A percentile compares a stretch with the other conserved stretches of the same genome.
Conservation (phyloP, 306 rosid genomes). For the Rubus parviflorus region DNA sequence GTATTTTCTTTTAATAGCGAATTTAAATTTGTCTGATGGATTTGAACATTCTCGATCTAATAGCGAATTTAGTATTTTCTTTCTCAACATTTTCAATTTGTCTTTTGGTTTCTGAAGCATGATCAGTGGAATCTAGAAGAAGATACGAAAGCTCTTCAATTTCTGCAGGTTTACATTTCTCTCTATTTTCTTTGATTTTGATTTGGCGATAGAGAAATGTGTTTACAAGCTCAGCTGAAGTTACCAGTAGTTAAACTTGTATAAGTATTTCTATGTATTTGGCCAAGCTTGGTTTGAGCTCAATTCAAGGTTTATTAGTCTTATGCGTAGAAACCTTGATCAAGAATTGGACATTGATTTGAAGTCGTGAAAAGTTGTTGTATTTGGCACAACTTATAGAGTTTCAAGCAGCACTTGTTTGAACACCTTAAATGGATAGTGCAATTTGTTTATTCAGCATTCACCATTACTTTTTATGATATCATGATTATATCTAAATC, state of each 20-base stretch:
- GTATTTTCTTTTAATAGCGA: too few species aligned
- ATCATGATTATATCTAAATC: too few species aligned
- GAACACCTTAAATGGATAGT: too few species aligned
- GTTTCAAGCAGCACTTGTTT: too few species aligned
- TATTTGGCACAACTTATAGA: background rate
- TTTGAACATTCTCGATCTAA: too few species aligned
- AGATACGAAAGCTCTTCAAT: conserved; percentile 73
- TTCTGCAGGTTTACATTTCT: conserved; percentile 47
- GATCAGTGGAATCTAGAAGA: conserved; percentile 74
- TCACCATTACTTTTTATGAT: too few species aligned
- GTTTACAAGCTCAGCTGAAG: background rate
- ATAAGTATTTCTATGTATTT: background rate
- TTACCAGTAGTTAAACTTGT: background rate
- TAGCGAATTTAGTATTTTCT: background rate
- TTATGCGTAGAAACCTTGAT: background rate
- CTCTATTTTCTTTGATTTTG: background rate
- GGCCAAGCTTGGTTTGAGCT: background rate
- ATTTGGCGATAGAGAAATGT: background rate
- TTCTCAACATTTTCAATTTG: background rate
- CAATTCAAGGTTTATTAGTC: background rate
- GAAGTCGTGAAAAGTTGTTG: background rate
- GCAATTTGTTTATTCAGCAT: too few species aligned
- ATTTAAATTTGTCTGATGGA: too few species aligned
- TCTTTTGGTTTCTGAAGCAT: conserved; percentile 48
- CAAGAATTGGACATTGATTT: background rate